A percentile compares a stretch with the other conserved stretches of the same genome.
These are phyloP conservation scores for Drosera spatulata DNA, from an alignment of 179 eudicot genomes.

Conservation along the genomic window DNA sequence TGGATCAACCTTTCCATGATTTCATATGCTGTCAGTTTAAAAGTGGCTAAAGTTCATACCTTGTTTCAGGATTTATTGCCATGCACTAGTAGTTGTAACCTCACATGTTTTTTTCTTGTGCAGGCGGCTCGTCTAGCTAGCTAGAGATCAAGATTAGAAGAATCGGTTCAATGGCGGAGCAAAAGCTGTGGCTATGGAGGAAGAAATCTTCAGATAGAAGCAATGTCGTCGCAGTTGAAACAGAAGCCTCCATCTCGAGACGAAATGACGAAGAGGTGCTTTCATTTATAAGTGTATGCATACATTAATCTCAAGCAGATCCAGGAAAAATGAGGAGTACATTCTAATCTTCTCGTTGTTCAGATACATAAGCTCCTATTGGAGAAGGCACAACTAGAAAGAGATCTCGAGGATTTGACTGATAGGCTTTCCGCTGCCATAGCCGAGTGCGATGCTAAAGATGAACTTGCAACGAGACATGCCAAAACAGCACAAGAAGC, in stretches of 20 bases:
- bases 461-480: constrained; percentile 56
- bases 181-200: constrained; percentile 3
- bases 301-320: background rate
- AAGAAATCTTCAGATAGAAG: constrained; percentile 3
- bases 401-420: constrained; percentile 32
- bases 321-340: background rate
- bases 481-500: constrained; percentile 78
- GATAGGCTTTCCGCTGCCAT: constrained; percentile 52
- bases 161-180: background rate
- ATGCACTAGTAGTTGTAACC: too few relatives aligned
- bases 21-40: too few relatives aligned
- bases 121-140: too few relatives aligned
- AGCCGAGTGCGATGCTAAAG: constrained; percentile 53
- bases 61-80: too few relatives aligned
- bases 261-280: background rate
- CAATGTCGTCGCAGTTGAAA: background rate
- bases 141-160: background rate
- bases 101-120: too few relatives aligned
- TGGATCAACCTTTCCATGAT: too few relatives aligned
- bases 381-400: constrained; percentile 59
- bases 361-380: constrained; percentile 40
- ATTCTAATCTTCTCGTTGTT: constrained; percentile 9
- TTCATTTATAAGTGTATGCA: background rate
- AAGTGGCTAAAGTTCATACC: too few relatives aligned
- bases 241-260: background rate